Evolutionary conservation across 805 yeast species (phyloP).

Genomic region (Yarrowia keelungensis): DNA sequence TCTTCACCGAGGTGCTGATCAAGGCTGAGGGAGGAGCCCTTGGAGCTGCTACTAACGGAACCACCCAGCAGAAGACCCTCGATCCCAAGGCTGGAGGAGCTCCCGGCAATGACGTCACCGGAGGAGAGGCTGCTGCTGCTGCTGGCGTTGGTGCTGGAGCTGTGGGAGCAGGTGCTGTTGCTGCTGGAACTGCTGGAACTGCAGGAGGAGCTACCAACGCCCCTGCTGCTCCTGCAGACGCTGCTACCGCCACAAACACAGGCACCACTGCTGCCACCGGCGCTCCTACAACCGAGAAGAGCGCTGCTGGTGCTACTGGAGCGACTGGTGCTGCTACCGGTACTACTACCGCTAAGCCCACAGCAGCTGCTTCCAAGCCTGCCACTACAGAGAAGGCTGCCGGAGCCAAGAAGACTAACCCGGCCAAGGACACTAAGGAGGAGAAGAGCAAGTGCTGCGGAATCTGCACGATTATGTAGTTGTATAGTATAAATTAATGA

Average conservation of each 20-base stretch:
- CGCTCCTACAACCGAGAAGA: neutral
- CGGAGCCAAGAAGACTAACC: conserved; percentile 2
- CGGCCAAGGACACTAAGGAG: conserved; percentile 40
- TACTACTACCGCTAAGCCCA: neutral
- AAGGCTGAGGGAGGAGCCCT: conserved; percentile 38
- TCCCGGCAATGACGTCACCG: neutral
- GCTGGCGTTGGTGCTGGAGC: conserved; percentile 1
- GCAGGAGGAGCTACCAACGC: neutral
- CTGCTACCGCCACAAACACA: conserved; percentile 1
- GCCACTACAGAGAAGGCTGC: conserved; percentile 15
- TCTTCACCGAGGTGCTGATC: conserved; percentile 59
- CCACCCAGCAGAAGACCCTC: conserved; percentile 38
- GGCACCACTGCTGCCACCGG: conserved; percentile 2
- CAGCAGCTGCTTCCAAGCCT: conserved; percentile 1
- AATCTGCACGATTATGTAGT: conserved; percentile 32
- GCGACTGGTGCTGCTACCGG: neutral
- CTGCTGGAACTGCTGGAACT: neutral
- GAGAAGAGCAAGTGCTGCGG: conserved; percentile 41
- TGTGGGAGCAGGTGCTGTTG: conserved; percentile 5
- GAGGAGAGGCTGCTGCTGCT: conserved; percentile 1
- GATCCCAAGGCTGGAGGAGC: conserved; percentile 36
- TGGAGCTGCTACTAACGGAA: conserved; percentile 13
- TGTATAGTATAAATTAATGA: neutral
- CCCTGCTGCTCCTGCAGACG: neutral
- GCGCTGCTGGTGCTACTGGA: neutral